Conservation (phyloP, 148 eudicot species). For the Chenopodium album region DNA sequence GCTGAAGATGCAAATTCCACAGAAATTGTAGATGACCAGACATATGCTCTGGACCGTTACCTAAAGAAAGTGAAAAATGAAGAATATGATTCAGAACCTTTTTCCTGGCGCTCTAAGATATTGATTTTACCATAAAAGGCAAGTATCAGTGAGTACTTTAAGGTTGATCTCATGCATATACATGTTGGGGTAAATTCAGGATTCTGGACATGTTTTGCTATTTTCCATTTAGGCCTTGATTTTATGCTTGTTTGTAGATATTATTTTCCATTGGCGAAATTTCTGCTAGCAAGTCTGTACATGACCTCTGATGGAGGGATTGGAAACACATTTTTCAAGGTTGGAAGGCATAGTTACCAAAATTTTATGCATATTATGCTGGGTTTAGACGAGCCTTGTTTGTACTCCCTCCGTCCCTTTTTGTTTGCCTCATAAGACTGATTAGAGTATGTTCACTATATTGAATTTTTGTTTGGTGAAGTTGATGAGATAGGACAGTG, state of each 20-base stretch:
- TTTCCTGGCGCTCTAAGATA: conserved; percentile 70
- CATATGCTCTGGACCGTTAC: conserved; percentile 61
- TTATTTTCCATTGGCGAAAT: too few species aligned
- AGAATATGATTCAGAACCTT: conserved; percentile 46
- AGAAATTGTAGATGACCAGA: conserved; percentile 64
- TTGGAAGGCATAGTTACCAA: neutral
- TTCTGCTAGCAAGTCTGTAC: neutral
- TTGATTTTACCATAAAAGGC: conserved; percentile 50
- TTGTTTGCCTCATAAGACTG: too few species aligned
- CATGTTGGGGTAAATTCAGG: neutral
- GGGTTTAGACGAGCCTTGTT: neutral
- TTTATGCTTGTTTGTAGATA: neutral
- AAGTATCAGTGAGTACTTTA: conserved; percentile 21
- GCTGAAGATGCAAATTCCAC: conserved; percentile 61
- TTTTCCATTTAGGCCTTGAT: neutral
- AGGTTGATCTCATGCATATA: neutral
- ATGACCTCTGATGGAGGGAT: neutral
- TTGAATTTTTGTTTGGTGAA: too few species aligned
- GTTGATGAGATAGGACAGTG: too few species aligned
- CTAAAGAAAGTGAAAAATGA: conserved; percentile 46
- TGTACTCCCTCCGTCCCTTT: neutral
- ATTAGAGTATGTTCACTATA: too few species aligned
- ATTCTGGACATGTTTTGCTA: neutral
- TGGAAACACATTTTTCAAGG: neutral
- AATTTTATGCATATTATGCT: neutral